Base-by-base conservation (phyloP, 345 rosid genomes). In the Eucalyptus rudis region DNA sequence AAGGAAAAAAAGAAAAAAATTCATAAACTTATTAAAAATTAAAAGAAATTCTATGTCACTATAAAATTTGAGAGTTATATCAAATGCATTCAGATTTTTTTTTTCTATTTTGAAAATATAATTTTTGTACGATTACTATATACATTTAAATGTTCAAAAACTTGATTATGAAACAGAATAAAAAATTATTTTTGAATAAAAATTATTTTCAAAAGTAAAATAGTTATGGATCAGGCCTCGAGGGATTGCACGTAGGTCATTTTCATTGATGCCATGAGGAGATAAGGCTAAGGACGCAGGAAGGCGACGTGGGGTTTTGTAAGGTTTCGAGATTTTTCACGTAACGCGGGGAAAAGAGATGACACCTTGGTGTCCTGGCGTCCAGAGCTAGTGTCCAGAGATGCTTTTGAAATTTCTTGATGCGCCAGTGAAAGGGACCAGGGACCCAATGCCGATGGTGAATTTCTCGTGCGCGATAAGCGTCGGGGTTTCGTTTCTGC, bases 131-230 rank as follows among this genome's bases (percentile, higher is more conserved):
- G 0, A 2, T 52, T 52, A 52, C 4, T 52, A 19, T 19, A 52
- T 52, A 19, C 0, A 1, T 19, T 52, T 1, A 24, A 19, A 52
- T 52, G 58, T 1, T 52, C 1, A 52, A 3, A 52, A 52, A 52
- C 0, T 52, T 3, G 10, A 52, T 8, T 1, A 52, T 7, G 58
- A 52, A 52, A 52, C 0, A 2, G 10, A 52, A 19, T 19, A 52
- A 19, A 3, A 19, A 3, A 19, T 1, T 17, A 17, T 7, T 52
- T 17, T 17, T 52, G 2, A 19, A 19, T 7, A 52, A 7, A 52
- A 19, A 52, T 17, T 19, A 52, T 52, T 19, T 3, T 19, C 25
- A 1, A 52, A 52, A 19, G 58, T 52, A 52, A 0, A 1, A 52
- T 20, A 19, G 10, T 52, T 7, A 52, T 52, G 4, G 2, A 7